Percentiles rank a stretch among this genome's conserved stretches.
Evolutionary conservation across 2,329 filamentous ascomycete genomes (phyloP).

Genomic region (Hymenoscyphus infarciens): DNA sequence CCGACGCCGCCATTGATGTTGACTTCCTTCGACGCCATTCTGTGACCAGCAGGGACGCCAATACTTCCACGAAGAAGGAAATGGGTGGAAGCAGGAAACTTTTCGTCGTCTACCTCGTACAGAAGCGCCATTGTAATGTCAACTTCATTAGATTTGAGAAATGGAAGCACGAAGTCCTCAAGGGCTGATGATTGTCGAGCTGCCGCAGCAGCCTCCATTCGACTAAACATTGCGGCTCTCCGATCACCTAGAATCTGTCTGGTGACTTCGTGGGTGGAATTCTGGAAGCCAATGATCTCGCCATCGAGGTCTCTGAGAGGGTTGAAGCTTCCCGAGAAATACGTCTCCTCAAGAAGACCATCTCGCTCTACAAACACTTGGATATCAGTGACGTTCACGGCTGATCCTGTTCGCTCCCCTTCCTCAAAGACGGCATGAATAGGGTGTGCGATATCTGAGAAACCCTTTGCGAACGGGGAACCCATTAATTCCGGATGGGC

Average conservation of each 20-base stretch:
- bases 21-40: slow-evolving; percentile 17
- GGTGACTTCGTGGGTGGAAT: slow-evolving; percentile 28
- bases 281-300: slow-evolving; percentile 28
- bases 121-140: slow-evolving; percentile 32
- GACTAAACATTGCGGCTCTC: slow-evolving; percentile 25
- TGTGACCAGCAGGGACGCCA: slow-evolving; percentile 27
- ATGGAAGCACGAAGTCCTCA: slow-evolving; percentile 21
- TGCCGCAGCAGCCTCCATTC: slow-evolving; percentile 18
- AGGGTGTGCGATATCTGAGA: slow-evolving; percentile 23
- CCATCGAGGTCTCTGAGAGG: slow-evolving; percentile 27
- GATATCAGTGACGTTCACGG: slow-evolving; percentile 25
- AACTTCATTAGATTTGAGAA: slow-evolving; percentile 23
- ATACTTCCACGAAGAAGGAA: slow-evolving; percentile 22
- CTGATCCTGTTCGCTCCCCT: slow-evolving; percentile 23
- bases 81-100: slow-evolving; percentile 9
- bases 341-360: slow-evolving; percentile 28
- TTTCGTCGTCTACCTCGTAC: slow-evolving; percentile 29
- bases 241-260: slow-evolving; percentile 25
- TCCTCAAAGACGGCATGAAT: slow-evolving; percentile 21
- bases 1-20: slow-evolving; percentile 24
- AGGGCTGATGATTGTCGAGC: slow-evolving; percentile 14
- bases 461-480: slow-evolving; percentile 17
- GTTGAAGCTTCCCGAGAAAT: slow-evolving; percentile 31
- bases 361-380: slow-evolving; percentile 27
- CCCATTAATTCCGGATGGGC: slow-evolving; percentile 29